These are phyloP conservation scores for Bipolaris oryzae DNA, from an alignment of 2,329 filamentous ascomycete species.

Conservation along the genomic window DNA sequence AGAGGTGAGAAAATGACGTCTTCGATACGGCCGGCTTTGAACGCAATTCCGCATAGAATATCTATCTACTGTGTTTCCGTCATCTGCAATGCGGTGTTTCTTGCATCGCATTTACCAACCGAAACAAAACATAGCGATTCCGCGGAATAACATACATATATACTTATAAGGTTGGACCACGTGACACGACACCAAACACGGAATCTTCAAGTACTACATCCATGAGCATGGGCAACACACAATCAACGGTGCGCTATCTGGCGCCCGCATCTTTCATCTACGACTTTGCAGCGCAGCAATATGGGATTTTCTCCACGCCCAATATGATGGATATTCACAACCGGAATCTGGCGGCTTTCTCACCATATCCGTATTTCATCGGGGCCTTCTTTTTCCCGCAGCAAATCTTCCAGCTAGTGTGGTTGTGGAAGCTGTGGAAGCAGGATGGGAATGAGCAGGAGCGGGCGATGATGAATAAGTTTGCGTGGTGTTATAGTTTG, in stretches of 20 bases:
- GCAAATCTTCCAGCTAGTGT: constrained; percentile 63
- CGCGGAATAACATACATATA: background rate
- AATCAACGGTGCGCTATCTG: constrained; percentile 60
- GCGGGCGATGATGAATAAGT: constrained; percentile 58
- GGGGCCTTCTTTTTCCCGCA: constrained; percentile 67
- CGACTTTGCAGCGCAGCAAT: constrained; percentile 65
- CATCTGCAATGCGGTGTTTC: background rate
- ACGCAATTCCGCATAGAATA: background rate
- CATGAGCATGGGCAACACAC: constrained; percentile 51
- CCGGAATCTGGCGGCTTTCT: constrained; percentile 64
- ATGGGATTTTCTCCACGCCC: constrained; percentile 62
- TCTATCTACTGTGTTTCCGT: background rate
- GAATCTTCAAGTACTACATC: background rate
- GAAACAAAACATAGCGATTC: no score
- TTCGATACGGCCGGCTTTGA: constrained; percentile 1
- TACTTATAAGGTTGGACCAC: background rate
- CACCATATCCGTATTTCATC: constrained; percentile 64
- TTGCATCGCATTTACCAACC: no score
- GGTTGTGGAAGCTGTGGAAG: constrained; percentile 63
- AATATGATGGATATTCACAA: constrained; percentile 67
- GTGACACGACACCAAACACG: background rate
- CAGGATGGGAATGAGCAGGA: constrained; percentile 55
- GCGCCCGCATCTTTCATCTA: constrained; percentile 61
- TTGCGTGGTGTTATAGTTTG: constrained; percentile 61
- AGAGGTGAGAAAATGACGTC: constrained; percentile 12